Conservation (phyloP, 257 asterid species). For the Mentha longifolia region DNA sequence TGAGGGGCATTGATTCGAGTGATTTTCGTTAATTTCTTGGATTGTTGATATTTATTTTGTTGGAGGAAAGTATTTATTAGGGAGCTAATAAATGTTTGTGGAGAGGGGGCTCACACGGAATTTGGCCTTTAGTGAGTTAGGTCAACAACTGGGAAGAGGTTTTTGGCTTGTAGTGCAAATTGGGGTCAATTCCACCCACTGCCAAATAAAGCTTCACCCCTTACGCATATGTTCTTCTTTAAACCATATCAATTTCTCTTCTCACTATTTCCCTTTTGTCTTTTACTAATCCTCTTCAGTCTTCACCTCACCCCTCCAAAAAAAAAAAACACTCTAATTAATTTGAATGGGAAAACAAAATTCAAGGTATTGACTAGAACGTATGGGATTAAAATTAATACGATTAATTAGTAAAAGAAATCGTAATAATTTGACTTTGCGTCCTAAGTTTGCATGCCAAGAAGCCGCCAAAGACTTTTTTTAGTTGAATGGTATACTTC, state of each 20-base stretch:
- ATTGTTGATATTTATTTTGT: too few relatives aligned
- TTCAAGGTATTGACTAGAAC: background rate
- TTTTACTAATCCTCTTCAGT: conserved; percentile 11
- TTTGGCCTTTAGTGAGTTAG: conserved; percentile 56
- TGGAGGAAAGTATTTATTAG: too few relatives aligned
- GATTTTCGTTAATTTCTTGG: too few relatives aligned
- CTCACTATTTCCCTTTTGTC: conserved; percentile 34
- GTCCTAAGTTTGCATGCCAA: background rate
- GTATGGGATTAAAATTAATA: background rate
- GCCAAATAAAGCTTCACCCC: conserved; percentile 40
- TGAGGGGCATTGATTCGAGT: too few relatives aligned
- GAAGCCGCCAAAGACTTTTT: background rate
- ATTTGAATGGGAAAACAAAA: background rate
- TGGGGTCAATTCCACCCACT: conserved; percentile 53
- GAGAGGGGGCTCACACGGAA: background rate
- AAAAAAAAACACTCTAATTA: too few relatives aligned
- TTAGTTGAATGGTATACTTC: too few relatives aligned
- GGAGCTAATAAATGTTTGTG: background rate
- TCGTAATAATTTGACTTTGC: background rate
- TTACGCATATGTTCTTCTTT: conserved; percentile 29
- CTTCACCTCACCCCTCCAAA: too few relatives aligned
- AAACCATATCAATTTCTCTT: conserved; percentile 30
- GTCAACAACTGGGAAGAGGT: conserved; percentile 68
- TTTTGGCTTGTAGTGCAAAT: conserved; percentile 54
- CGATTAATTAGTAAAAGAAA: background rate